Evolutionary conservation across 1,284 basidiomycete species (phyloP).

Genomic region (Leccinum pachyderme): DNA sequence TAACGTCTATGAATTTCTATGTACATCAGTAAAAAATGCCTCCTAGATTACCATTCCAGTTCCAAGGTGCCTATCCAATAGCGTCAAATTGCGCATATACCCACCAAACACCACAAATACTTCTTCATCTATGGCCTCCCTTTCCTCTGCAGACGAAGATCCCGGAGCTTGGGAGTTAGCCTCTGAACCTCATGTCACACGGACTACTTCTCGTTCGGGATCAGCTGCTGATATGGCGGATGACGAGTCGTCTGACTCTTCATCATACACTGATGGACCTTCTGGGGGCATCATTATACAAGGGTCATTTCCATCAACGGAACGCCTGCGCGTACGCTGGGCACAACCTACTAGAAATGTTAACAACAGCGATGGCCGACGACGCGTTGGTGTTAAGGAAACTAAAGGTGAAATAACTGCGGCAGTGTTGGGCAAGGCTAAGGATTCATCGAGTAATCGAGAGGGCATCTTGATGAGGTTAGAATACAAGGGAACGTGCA

Average conservation of each 20-base stretch:
- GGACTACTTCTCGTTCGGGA: slow-evolving; percentile 49
- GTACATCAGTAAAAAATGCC: slow-evolving; percentile 3
- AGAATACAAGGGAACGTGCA: slow-evolving; percentile 70
- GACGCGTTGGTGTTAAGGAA: slow-evolving; percentile 64
- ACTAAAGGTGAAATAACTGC: slow-evolving; percentile 66
- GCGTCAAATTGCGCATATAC: slow-evolving; percentile 69
- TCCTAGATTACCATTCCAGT: slow-evolving; percentile 67
- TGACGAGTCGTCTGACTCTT: slow-evolving; percentile 77
- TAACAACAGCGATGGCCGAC: slow-evolving; percentile 49
- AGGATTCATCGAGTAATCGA: slow-evolving; percentile 36
- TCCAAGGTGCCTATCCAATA: slow-evolving; percentile 73
- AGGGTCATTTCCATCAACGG: slow-evolving; percentile 75
- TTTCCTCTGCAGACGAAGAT: slow-evolving; percentile 73
- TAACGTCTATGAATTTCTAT: slow-evolving; percentile 8
- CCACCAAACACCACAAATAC: slow-evolving; percentile 46
- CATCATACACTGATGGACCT: slow-evolving; percentile 46
- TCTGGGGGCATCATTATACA: slow-evolving; percentile 65
- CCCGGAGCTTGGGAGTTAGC: slow-evolving; percentile 68
- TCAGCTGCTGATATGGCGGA: slow-evolving; percentile 72
- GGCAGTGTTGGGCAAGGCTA: slow-evolving; percentile 49
- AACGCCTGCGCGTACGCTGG: slow-evolving; percentile 73
- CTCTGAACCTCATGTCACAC: slow-evolving; percentile 73
- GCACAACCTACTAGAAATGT: slow-evolving; percentile 59
- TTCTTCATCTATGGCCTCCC: slow-evolving; percentile 65
- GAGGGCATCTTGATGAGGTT: slow-evolving; percentile 68